A percentile compares a stretch with the other conserved stretches of the same genome.
Conservation (phyloP, 495 filamentous ascomycete species). For the Aspergillus cavernicola region DNA sequence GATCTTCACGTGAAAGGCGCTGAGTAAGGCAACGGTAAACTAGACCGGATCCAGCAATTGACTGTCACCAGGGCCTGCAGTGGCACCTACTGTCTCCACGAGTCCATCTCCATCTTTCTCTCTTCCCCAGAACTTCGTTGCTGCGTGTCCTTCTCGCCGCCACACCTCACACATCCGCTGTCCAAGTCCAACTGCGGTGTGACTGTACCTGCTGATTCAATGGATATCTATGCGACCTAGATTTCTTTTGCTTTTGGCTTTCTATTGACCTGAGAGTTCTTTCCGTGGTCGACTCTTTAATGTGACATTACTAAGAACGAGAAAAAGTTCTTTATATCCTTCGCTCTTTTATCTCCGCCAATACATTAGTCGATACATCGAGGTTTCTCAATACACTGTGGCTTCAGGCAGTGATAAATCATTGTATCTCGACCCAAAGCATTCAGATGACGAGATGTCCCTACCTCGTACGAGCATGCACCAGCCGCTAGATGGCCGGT, state of each 20-base stretch:
- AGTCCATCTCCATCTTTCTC: neutral
- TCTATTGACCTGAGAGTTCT: conserved; percentile 4
- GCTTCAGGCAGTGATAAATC: conserved; percentile 17
- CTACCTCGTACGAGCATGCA: conserved; percentile 44
- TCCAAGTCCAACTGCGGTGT: neutral
- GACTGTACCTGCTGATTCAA: conserved; percentile 1
- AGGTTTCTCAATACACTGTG: conserved; percentile 21
- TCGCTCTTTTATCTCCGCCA: neutral
- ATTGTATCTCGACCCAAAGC: conserved; percentile 23
- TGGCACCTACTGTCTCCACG: neutral
- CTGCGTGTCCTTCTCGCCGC: neutral
- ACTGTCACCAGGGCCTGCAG: conserved; percentile 1
- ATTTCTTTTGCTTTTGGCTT: neutral
- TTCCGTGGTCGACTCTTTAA: neutral
- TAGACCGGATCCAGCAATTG: neutral
- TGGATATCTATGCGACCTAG: neutral
- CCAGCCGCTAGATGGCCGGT: conserved; percentile 48
- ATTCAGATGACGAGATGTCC: conserved; percentile 44
- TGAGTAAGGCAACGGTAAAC: no score
- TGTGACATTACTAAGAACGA: neutral
- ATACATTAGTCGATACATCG: neutral
- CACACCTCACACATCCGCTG: neutral
- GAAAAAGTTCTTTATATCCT: neutral
- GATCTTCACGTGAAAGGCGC: no score
- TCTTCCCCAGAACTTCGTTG: conserved; percentile 3